Evolutionary conservation across 2,329 filamentous ascomycete species (phyloP).

Genomic region (Fonsecaea nubica): DNA sequence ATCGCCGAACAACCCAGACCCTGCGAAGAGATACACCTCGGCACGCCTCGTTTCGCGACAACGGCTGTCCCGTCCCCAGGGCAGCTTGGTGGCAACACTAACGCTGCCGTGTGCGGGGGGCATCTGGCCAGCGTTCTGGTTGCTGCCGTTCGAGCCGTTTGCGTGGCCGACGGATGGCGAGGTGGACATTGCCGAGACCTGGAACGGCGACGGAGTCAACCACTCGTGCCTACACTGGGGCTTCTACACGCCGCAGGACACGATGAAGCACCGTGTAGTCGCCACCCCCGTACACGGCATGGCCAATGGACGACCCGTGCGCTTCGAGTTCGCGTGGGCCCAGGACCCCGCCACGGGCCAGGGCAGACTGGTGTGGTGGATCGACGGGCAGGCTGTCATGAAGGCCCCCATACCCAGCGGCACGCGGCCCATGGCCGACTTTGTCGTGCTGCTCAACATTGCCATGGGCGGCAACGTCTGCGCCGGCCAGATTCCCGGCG

Average conservation of each 20-base stretch:
- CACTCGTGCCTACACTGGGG: constrained; percentile 41
- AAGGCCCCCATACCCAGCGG: constrained; percentile 37
- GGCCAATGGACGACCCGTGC: constrained; percentile 31
- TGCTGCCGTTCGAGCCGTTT: constrained; percentile 40
- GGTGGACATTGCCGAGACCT: constrained; percentile 40
- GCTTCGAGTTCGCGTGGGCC: constrained; percentile 40
- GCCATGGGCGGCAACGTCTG: constrained; percentile 41
- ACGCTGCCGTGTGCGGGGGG: constrained; percentile 35
- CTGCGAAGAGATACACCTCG: constrained; percentile 37
- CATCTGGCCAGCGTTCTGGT: constrained; percentile 41
- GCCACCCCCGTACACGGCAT: constrained; percentile 35
- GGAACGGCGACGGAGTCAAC: constrained; percentile 39
- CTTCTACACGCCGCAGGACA: constrained; percentile 37
- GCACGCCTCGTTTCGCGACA: constrained; percentile 39
- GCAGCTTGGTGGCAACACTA: constrained; percentile 36
- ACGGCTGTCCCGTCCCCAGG: constrained; percentile 33
- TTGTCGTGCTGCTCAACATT: constrained; percentile 38
- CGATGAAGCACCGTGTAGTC: constrained; percentile 38
- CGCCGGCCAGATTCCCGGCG: constrained; percentile 35
- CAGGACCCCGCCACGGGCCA: constrained; percentile 21
- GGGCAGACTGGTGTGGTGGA: constrained; percentile 38
- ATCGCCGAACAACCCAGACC: constrained; percentile 29
- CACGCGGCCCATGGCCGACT: constrained; percentile 37
- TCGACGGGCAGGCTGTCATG: constrained; percentile 40
- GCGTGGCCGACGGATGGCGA: constrained; percentile 39